Conservation (phyloP, 2,329 filamentous ascomycete species). For the Trichoderma sp. region DNA sequence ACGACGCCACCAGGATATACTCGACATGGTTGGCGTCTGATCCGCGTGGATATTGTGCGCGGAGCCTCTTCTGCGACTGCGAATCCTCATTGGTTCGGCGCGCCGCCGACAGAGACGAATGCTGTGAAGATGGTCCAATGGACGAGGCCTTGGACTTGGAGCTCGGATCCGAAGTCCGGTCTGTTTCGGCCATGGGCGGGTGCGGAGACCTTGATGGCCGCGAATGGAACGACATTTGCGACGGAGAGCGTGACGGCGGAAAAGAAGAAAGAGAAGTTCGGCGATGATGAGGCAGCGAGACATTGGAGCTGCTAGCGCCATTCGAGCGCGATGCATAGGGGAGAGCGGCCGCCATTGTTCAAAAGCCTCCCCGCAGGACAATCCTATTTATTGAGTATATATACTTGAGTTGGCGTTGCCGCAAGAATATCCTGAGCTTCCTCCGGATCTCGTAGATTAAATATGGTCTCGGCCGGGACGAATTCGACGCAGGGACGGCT, state of each 20-base stretch:
- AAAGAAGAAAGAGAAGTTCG: constrained; percentile 63
- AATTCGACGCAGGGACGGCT: neutral
- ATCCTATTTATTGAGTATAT: neutral
- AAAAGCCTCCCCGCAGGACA: neutral
- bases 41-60: constrained; percentile 73
- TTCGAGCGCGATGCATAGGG: constrained; percentile 42
- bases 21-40: constrained; percentile 90
- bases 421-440: neutral
- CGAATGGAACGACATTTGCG: constrained; percentile 54
- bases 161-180: constrained; percentile 58
- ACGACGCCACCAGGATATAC: constrained; percentile 95
- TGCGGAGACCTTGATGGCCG: constrained; percentile 56
- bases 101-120: constrained; percentile 56
- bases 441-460: neutral
- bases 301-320: constrained; percentile 37
- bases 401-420: neutral
- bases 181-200: constrained; percentile 47
- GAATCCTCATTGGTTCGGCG: constrained; percentile 50
- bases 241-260: constrained; percentile 56
- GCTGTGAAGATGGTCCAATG: constrained; percentile 57
- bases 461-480: neutral
- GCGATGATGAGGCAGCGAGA: constrained; percentile 31
- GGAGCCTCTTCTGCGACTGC: constrained; percentile 55
- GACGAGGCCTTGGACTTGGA: constrained; percentile 59
- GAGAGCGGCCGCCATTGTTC: constrained; percentile 40